phyloP scores from a whole-genome alignment of 2,329 filamentous ascomycete genomes.

The Trichoderma koningii region DNA sequence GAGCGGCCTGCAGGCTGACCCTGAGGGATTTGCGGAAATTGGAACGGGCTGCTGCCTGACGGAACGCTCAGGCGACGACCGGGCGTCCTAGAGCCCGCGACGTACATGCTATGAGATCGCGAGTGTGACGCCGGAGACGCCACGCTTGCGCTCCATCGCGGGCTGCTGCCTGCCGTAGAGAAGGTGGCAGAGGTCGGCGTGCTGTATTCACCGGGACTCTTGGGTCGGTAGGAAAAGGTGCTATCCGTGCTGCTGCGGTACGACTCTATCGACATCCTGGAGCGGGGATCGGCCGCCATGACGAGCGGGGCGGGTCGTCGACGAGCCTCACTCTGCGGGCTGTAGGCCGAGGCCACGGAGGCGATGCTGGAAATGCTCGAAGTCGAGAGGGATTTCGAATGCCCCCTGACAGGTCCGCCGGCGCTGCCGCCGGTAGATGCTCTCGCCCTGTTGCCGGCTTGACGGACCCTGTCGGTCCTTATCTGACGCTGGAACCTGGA shows the following conservation, averaged over 20 bases:
- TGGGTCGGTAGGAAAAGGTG: constrained; percentile 63
- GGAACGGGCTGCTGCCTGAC: constrained; percentile 72
- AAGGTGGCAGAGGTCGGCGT: constrained; percentile 85
- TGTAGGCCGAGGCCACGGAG: constrained; percentile 67
- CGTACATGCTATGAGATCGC: constrained; percentile 72
- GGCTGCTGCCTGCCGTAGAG: constrained; percentile 74
- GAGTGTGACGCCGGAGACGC: constrained; percentile 70
- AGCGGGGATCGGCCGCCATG: constrained; percentile 73
- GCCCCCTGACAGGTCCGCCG: constrained; percentile 70
- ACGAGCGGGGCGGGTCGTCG: constrained; percentile 79
- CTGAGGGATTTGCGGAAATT: constrained; percentile 54
- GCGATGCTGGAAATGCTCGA: constrained; percentile 80
- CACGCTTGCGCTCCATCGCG: constrained; percentile 68
- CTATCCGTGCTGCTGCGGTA: constrained; percentile 65
- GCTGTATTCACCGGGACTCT: constrained; percentile 73
- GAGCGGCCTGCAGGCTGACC: constrained; percentile 58
- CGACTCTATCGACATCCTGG: constrained; percentile 67
- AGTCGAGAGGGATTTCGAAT: constrained; percentile 81
- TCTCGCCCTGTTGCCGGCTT: constrained; percentile 70
- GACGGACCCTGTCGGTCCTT: constrained; percentile 79
- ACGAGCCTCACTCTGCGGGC: constrained; percentile 65
- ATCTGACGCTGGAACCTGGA: constrained; percentile 92
- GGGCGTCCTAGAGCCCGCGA: constrained; percentile 62
- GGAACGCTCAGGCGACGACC: constrained; percentile 81
- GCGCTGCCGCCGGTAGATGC: constrained; percentile 76